Base-by-base conservation (phyloP, 331 rosid species). In the Arachis monticola region DNA sequence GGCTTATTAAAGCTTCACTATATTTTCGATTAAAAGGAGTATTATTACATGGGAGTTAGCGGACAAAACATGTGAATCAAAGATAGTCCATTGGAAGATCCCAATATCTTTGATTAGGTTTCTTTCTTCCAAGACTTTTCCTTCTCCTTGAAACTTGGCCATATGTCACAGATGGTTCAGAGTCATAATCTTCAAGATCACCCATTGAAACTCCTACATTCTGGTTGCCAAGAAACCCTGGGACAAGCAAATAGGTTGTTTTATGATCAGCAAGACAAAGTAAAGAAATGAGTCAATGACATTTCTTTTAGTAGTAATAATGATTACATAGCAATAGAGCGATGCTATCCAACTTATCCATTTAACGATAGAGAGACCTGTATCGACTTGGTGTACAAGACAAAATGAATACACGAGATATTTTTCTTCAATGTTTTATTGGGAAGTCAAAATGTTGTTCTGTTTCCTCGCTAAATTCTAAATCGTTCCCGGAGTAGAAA, bases 31-130 rank as follows among this genome's bases (percentile, higher is more conserved):
- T 27, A 32, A 35, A 75, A n/a, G n/a, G 13, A 8, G 17, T 13
- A 59, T 11, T 75, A 10, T 14, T 73, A 62, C 76, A 69, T 65
- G 44, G 38, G 58, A 77, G 57, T 40, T 14, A 35, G 55, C 67
- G 30, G 70, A 66, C 59, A 70, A 76, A 2, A 47, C 41, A 46
- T 2, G 41, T n/a, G 76, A 77, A 53, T 89, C 79, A 94, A 42
- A 92, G 81, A 80, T 84, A 94, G 79, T 94, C 99, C 92, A 87
- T 90, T 7, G 99, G 99, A 70, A 89, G 92, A 77, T 88, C 99
- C 97, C 79, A 83, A 46, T 83, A 82, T 80, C 80, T 85, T 51
- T n/a, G 69, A 53, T 74, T 80, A 48, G 80, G 70, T 83, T 81
- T 87, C 84, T 80, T 86, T 57, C 83, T 69, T 48, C 91, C 82